These are phyloP conservation scores for Pyrenophora tritici-repentis DNA, from an alignment of 2,329 filamentous ascomycete species.

Conservation along the genomic window DNA sequence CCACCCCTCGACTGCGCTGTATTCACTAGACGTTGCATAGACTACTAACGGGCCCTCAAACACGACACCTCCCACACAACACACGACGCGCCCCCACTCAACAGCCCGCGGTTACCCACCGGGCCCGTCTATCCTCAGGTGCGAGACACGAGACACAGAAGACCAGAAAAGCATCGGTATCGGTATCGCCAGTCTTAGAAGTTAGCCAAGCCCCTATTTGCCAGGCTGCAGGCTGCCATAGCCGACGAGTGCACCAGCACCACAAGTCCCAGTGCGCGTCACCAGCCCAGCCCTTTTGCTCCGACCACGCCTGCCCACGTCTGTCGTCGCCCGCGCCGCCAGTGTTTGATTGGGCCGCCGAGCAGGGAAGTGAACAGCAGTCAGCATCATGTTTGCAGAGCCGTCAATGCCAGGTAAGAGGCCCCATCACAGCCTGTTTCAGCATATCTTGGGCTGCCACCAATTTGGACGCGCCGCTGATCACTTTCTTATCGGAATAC, in stretches of 20 bases:
- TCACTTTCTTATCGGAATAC: slow-evolving; percentile 32
- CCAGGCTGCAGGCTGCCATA: slow-evolving; percentile 8
- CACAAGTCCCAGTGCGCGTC: slow-evolving; percentile 29
- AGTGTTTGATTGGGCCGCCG: slow-evolving; percentile 40
- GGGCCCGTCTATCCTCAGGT: slow-evolving; percentile 23
- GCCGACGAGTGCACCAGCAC: slow-evolving; percentile 20
- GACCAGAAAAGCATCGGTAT: slow-evolving; percentile 28
- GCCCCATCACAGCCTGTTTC: slow-evolving; percentile 43
- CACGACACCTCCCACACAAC: slow-evolving; percentile 15
- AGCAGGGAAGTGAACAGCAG: slow-evolving; percentile 39
- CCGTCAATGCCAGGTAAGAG: slow-evolving; percentile 50
- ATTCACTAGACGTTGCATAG: slow-evolving; percentile 20
- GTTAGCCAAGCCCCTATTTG: slow-evolving; percentile 20
- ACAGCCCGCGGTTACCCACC: slow-evolving; percentile 14
- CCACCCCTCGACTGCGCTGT: slow-evolving; percentile 1
- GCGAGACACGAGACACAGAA: slow-evolving; percentile 34
- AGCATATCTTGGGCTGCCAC: slow-evolving; percentile 35
- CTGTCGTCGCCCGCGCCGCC: slow-evolving; percentile 28
- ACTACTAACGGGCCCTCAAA: slow-evolving; percentile 18
- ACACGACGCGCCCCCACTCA: slow-evolving; percentile 24
- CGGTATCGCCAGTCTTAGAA: slow-evolving; percentile 41
- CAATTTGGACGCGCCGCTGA: slow-evolving; percentile 35
- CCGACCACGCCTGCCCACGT: slow-evolving; percentile 25
- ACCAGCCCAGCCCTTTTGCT: slow-evolving; percentile 21
- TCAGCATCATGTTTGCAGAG: slow-evolving; percentile 49